Evolutionary conservation across 176 grass and related monocot genomes (phyloP), one percentile per base, ranked within the genome.

Genomic region (Eragrostis nindensis): DNA sequence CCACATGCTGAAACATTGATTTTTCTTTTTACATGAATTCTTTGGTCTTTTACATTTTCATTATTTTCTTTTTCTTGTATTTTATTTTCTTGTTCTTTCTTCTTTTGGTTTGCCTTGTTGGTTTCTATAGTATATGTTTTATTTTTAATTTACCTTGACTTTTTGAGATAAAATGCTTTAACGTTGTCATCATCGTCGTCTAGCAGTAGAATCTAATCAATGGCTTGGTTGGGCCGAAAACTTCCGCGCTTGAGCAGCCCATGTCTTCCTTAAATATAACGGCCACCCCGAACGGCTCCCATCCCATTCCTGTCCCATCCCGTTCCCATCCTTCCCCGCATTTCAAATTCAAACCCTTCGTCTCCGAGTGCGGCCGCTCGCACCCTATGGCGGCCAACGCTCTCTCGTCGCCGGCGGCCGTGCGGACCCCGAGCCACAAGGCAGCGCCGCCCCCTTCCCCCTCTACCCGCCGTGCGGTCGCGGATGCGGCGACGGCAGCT

Each of bases 381-480:
- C 77, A 71, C 41, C 62, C 78, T 66, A 90, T 92, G 88, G 88
- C 80, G 26, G 63, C 80, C 87, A 86, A 84, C 81, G 70, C 67
- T 47, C 53, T 76, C 52, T 46, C 76, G 10, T 83, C 77, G 50
- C 87, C 83, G 44, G 85, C 88, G 50, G 78, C 86, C 3, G 69
- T 85, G 8, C 85, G 83, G 74, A 94, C 88, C 27, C 86, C 92
- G 55, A 92, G 83, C 30, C 73, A 30, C 30, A 97, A 75, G 79
- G 62, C 76, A 2, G 68, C 55, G 46, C 87, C 68, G 41, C 75
- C 80, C 21, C 88, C 68, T 43, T 85, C 72, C 40, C 88, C 79
- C 42, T 74, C 83, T 45, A 73, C 81, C 41, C 81, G 74, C 26
- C 66, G 60, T 43, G 63, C 72, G 4, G 83, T 18, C 27, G 49